phyloP scores from a whole-genome alignment of 2,329 filamentous ascomycete species.

The Bipolaris sorokiniana region DNA sequence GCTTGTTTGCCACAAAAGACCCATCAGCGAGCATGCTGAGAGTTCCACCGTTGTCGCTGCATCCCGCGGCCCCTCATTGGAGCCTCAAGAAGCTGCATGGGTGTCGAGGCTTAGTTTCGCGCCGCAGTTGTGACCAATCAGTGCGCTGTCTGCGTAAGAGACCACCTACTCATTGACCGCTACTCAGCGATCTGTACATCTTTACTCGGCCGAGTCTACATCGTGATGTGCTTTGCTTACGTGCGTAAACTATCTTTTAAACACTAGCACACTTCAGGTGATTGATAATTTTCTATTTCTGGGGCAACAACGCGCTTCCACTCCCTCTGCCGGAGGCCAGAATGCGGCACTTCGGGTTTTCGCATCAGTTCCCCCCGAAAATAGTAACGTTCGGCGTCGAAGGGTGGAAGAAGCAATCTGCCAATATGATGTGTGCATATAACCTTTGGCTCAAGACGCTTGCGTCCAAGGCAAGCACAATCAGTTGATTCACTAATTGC shows the following conservation, averaged over 20 bases:
- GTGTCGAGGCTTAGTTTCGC: neutral
- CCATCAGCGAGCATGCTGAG: neutral
- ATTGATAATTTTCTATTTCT: conserved; percentile 12
- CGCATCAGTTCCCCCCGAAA: neutral
- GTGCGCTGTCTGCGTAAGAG: neutral
- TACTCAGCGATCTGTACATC: neutral
- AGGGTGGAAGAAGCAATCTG: neutral
- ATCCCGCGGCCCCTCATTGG: neutral
- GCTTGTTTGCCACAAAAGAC: neutral
- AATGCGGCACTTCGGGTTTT: neutral
- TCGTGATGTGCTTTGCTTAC: neutral
- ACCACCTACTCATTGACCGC: neutral
- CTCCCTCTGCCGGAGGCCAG: neutral
- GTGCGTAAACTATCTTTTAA: neutral
- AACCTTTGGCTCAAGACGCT: neutral
- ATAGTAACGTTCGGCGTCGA: neutral
- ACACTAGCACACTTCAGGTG: conserved; percentile 6
- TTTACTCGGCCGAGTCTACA: neutral
- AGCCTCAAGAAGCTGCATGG: neutral
- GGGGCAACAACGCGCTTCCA: neutral
- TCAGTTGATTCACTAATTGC: neutral
- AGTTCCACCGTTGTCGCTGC: neutral
- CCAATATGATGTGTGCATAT: conserved; percentile 1
- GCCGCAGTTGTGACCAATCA: neutral
- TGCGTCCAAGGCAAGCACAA: neutral